phyloP scores from a whole-genome alignment of 306 rosid species.

The Styphnolobium japonicum region DNA sequence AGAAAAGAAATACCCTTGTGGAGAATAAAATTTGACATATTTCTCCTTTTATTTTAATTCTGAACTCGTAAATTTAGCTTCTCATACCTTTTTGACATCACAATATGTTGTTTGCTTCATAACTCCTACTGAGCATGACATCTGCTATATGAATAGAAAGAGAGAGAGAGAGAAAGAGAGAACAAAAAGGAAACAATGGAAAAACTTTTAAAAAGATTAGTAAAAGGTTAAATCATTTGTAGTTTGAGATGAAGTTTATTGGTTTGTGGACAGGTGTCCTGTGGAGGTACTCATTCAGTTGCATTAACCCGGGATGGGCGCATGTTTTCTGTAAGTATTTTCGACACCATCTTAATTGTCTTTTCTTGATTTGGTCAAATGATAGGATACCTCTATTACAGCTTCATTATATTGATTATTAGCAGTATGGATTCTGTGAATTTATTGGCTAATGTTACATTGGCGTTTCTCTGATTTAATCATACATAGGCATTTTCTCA shows the following conservation, averaged over 20 bases:
- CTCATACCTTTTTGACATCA: background rate
- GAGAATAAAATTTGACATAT: background rate
- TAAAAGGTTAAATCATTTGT: background rate
- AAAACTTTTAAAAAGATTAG: background rate
- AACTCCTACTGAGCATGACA: background rate
- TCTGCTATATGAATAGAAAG: background rate
- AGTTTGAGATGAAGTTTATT: constrained; percentile 6
- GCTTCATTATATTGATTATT: background rate
- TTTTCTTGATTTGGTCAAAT: constrained; percentile 8
- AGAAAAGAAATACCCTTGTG: background rate
- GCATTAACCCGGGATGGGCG: constrained; percentile 87
- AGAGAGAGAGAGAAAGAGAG: too few relatives aligned
- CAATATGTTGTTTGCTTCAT: background rate
- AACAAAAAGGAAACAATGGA: background rate
- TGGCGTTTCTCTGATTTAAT: background rate
- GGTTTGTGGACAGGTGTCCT: constrained; percentile 62
- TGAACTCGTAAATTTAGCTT: background rate
- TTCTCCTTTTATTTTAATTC: constrained; percentile 7
- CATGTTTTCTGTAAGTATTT: constrained; percentile 71
- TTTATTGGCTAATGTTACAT: background rate
- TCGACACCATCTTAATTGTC: background rate
- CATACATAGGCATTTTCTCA: background rate
- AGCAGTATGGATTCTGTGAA: background rate
- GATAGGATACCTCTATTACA: background rate
- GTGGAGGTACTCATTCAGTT: constrained; percentile 98